Evolutionary conservation across 352 stramenopile species (phyloP), one percentile per base, ranked within the genome.

Genomic region (Pythium coloratum): DNA sequence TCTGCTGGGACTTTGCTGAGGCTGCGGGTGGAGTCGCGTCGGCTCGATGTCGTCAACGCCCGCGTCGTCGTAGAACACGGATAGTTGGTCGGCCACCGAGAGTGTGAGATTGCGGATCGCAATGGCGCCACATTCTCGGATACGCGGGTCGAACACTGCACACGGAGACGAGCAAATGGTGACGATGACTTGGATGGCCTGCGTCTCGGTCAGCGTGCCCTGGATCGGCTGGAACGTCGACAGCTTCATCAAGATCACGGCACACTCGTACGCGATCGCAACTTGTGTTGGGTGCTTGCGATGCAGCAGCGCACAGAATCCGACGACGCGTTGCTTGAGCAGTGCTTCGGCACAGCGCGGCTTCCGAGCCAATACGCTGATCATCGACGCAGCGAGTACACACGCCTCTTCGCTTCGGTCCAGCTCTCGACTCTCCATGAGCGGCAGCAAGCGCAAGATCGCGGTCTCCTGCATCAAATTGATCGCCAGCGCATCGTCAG

Each of bases 201-300:
- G 79, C 0, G 82, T 92, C 53, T 92, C 84, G 2, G 71, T 66
- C 2, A 92, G 64, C 16, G 66, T 57, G 0, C 72, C 44, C 38
- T 90, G 81, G 49, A 92, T 90, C 18, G 81, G 81, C 61, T 92
- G 84, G 51, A 86, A 89, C 5, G 75, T 90, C 9, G 84, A 92
- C 16, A 92, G 62, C 24, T 81, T 73, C 71, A 86, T 82, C 32
- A 92, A 61, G 33, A 89, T 70, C 14, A 67, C 53, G 1, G 83
- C 62, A 9, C 78, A 87, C 33, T 84, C 77, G 6, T 68, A 74
- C 5, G 80, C 77, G 3, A 92, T 84, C 1, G 59, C 26, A 0
- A 54, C 49, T 20, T 75, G 81, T 7, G 59, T 53, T 0, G 69
- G 62, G 40, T 92, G 77, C 0, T 75, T 73, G 0, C 75, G 69